Base-by-base conservation (phyloP, 2,329 filamentous ascomycete genomes). In the Sarocladium oryzae region DNA sequence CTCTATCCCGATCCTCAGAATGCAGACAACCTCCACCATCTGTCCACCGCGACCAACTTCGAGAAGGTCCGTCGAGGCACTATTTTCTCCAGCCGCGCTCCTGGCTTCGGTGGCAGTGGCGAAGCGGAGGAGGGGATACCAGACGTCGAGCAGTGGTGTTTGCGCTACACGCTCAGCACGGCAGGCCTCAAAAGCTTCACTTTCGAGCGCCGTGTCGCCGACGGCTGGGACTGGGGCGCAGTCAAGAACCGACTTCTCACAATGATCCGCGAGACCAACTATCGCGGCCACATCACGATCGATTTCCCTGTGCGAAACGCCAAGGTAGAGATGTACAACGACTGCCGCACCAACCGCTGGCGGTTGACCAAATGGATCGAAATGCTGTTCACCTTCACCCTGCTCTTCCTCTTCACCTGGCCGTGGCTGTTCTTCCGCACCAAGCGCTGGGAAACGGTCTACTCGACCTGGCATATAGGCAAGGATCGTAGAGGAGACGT, bases 341-440 rank as follows among this genome's bases (percentile, higher is more conserved):
- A 77, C 4, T 79, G 78, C 57, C 72, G 69, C 49, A 70, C 81
- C 54, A 89, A 88, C 61, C 66, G 72, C 26, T 86, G 84, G 79
- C 80, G 87, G 1, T 69, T 82, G 41, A 83, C 75, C 1, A 63
- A 62, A 6, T 88, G 82, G 82, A 70, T 89, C 40, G 70, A 76
- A 37, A 79, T 79, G 72, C 40, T 88, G 9, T 88, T 84, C 68
- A 82, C 79, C 61, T 63, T 87, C 5, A 82, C 82, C 0, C 80
- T 89, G 54, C 65, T 86, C 11, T 86, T 86, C 75, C 60, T 90
- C 52, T 72, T 90, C 57, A 71, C 78, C 2, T 90, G 86, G 86
- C 86, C 86, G 0, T 77, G 79, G 52, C 72, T 90, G 11, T 84
- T 80, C 66, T 75, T 88, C 61, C 67, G 76, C 16, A 90, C 86